Evolutionary conservation across 257 asterid genomes (phyloP).

Genomic region (Scutellaria baicalensis): DNA sequence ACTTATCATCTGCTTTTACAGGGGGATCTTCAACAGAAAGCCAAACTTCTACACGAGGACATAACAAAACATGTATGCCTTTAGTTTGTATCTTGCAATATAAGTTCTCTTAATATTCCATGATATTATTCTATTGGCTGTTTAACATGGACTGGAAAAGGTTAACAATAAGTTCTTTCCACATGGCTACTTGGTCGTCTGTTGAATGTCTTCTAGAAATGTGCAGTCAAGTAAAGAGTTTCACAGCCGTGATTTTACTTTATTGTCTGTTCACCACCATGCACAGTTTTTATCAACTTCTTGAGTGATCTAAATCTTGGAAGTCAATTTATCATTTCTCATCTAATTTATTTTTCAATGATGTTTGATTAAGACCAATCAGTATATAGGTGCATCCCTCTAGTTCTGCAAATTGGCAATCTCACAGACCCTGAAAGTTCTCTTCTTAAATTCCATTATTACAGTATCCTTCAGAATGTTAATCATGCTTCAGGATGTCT

Average conservation of each 20-base stretch:
- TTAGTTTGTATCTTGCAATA: not conserved
- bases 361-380: not conserved
- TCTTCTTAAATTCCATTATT: not conserved
- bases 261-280: not conserved
- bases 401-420: not conserved
- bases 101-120: not conserved
- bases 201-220: not conserved
- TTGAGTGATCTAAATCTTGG: not conserved
- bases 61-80: slow-evolving; percentile 56
- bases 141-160: not conserved
- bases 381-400: not conserved
- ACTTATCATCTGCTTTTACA: slow-evolving; percentile 26
- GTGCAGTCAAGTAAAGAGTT: not conserved
- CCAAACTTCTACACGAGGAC: slow-evolving; percentile 65
- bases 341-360: not conserved
- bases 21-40: slow-evolving; percentile 72
- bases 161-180: not conserved
- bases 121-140: not conserved
- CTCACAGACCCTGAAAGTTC: not conserved
- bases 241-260: not conserved
- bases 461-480: not conserved
- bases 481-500: not conserved
- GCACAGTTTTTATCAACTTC: not conserved
- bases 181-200: not conserved
- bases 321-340: not conserved